Conservation (phyloP, 768 basidiomycete genomes). For the Suillus bovinus region DNA sequence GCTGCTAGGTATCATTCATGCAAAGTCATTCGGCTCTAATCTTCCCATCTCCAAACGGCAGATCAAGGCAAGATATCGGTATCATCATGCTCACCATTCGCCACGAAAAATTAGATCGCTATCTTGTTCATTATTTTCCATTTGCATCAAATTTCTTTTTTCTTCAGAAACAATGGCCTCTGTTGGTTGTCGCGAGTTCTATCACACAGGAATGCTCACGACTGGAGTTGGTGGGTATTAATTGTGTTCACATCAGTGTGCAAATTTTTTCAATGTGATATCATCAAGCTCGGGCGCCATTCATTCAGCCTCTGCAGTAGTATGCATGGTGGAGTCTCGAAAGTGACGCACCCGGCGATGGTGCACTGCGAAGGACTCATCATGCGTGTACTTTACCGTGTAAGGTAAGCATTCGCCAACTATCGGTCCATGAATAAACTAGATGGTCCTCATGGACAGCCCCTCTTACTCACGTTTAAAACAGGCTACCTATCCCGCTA, state of each 20-base stretch:
- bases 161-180: too few species aligned
- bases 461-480: neutral
- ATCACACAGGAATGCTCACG: neutral
- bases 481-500: conserved; percentile 1
- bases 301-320: neutral
- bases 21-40: neutral
- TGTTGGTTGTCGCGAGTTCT: neutral
- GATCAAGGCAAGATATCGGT: neutral
- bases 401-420: neutral
- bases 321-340: neutral
- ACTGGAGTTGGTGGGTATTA: conserved; percentile 12
- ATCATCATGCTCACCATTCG: neutral
- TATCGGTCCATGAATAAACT: neutral
- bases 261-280: neutral
- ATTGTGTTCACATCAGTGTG: conserved; percentile 18
- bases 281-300: neutral
- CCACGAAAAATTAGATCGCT: neutral
- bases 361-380: neutral
- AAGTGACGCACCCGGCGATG: neutral
- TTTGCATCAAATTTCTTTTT: too few species aligned
- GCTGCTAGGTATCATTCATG: neutral
- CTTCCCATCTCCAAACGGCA: neutral
- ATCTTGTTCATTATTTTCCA: neutral
- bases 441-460: neutral
- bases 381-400: neutral